These are phyloP conservation scores for Prunella vulgaris DNA, from an alignment of 257 asterid genomes.

Conservation along the genomic window DNA sequence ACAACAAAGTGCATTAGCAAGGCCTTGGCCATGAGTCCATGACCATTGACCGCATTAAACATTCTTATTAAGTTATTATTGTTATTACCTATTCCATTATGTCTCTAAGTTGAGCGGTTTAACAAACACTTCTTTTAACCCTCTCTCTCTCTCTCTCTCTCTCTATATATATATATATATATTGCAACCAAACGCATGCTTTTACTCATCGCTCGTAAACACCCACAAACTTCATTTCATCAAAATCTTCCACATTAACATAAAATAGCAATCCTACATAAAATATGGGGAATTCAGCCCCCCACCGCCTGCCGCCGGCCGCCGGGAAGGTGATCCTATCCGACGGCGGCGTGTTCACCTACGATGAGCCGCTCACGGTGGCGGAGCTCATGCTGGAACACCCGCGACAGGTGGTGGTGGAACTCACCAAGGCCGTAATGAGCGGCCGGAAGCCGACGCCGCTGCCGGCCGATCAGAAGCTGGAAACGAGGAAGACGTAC, in stretches of 20 bases:
- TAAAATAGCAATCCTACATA: not conserved
- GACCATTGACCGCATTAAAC: constrained; percentile 21
- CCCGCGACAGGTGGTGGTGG: constrained; percentile 72
- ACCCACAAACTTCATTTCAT: not conserved
- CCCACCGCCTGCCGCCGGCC: constrained; percentile 21
- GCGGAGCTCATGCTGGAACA: constrained; percentile 87
- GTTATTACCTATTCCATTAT: constrained; percentile 58
- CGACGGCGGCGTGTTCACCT: constrained; percentile 52
- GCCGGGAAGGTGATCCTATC: constrained; percentile 57
- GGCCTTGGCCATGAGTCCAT: not conserved
- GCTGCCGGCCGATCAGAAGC: constrained; percentile 65
- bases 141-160: not conserved
- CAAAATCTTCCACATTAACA: not conserved
- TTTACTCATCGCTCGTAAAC: constrained; percentile 19
- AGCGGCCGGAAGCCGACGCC: constrained; percentile 40
- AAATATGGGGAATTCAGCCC: constrained; percentile 63
- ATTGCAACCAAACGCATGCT: constrained; percentile 35
- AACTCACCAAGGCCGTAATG: constrained; percentile 28
- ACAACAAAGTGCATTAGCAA: not conserved
- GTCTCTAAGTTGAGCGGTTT: constrained; percentile 61
- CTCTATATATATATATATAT: constrained; percentile 21
- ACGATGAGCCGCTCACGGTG: constrained; percentile 51
- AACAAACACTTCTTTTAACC: constrained; percentile 44
- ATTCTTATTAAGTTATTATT: not conserved
- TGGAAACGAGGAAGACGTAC: constrained; percentile 57